Evolutionary conservation across 2,329 filamentous ascomycete genomes (phyloP).

Genomic region (Nemania sp.): DNA sequence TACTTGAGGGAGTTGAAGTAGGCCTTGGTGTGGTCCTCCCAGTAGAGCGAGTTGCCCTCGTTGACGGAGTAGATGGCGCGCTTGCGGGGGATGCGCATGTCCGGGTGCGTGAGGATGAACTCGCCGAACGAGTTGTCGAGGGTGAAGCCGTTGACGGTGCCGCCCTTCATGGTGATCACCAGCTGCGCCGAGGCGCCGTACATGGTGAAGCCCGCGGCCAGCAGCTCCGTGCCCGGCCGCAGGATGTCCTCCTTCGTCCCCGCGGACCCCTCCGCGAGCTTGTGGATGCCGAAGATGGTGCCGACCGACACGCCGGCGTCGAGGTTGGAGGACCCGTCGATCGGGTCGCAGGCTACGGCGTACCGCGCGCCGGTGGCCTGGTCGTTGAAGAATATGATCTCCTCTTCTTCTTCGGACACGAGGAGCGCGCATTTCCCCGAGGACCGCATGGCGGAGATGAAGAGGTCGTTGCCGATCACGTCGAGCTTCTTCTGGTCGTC

Average conservation of each 20-base stretch:
- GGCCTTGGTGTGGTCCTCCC: slow-evolving; percentile 86
- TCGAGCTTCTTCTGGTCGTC: slow-evolving; percentile 99
- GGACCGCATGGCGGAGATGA: slow-evolving; percentile 93
- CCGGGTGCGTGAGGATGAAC: slow-evolving; percentile 96
- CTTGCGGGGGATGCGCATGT: slow-evolving; percentile 87
- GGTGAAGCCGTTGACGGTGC: slow-evolving; percentile 95
- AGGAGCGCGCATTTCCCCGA: slow-evolving; percentile 90
- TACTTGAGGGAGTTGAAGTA: slow-evolving; percentile 93
- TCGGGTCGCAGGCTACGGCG: slow-evolving; percentile 96
- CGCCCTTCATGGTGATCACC: slow-evolving; percentile 95
- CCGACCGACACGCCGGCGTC: slow-evolving; percentile 98
- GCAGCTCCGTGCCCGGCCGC: slow-evolving; percentile 87
- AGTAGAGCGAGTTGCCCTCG: slow-evolving; percentile 98
- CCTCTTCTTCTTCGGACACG: slow-evolving; percentile 98
- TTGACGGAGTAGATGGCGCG: slow-evolving; percentile 97
- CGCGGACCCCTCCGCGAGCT: slow-evolving; percentile 80
- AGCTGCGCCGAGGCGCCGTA: slow-evolving; percentile 97
- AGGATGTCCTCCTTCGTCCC: slow-evolving; percentile 88
- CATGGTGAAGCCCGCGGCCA: slow-evolving; percentile 99
- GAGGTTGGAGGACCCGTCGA: slow-evolving; percentile 96
- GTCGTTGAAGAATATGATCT: slow-evolving; percentile 87
- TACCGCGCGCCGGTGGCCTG: slow-evolving; percentile 82
- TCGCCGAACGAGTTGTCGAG: slow-evolving; percentile 96
- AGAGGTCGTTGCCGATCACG: slow-evolving; percentile 98
- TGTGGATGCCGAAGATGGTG: slow-evolving; percentile 96